Evolutionary conservation across 371 early-diverging fungal genomes (phyloP), one percentile per base, ranked within the genome.

Genomic region (Basidiobolus meristosporus): DNA sequence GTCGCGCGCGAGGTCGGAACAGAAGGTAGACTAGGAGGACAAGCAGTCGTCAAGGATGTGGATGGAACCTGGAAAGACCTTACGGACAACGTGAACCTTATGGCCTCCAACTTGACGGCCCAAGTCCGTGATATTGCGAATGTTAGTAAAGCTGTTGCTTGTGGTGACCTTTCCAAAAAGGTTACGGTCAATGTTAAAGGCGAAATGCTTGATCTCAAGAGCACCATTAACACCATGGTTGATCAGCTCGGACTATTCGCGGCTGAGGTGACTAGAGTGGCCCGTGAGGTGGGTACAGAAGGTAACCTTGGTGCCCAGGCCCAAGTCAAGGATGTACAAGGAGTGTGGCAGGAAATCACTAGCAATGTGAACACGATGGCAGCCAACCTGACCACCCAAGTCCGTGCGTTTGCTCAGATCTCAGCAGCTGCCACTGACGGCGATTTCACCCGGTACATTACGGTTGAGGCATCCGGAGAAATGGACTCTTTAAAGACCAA

Each of bases 401-500:
- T 77, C 2, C 62, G 77, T 30, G 71, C 72, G 0, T 71, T 68
- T 47, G 68, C 68, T 15, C 65, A 68, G 23, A 70, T 70, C 36
- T 67, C 68, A n/a, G 63, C 65, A 7, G 66, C 71, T 12, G 71
- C 71, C 54, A 65, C 75, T 1, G 68, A 60, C n/a, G 75, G 73
- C 16, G 73, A 76, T 48, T 75, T 68, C 37, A 9, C 26, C 3
- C 65, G 60, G n/a, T 53, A 70, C 45, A 76, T 79, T 40, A 79
- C 74, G 1, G 68, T 76, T 3, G 72, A 74, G 43, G 77, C 77
- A 0, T 66, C 68, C 19, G 77, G 77, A 41, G 77, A 79, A 57
- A 77, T 77, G 77, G 76, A 77, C 30, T 67, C 76, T 17, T 60
- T 80, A 38, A 78, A 80, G 51, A 72, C 74, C 22, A 76, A 77